Conservation (phyloP, 805 yeast genomes). For the Spathaspora passalidarum region DNA sequence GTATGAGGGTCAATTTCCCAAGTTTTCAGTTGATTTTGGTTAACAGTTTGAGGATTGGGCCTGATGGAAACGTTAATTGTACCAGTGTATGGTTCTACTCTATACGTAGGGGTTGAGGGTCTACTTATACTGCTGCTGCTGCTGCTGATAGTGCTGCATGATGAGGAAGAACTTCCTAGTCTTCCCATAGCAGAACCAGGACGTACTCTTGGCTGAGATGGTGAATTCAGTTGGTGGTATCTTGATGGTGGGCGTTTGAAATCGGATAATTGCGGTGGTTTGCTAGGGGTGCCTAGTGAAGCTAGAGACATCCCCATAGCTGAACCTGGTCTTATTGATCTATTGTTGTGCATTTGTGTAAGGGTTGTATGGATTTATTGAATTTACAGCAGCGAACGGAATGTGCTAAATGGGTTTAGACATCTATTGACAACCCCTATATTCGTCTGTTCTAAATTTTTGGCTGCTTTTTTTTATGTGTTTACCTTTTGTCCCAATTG, state of each 20-base stretch:
- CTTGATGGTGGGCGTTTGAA: conserved; percentile 4
- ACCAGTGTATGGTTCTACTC: conserved; percentile 55
- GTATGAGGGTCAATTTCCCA: conserved; percentile 45
- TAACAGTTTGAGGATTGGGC: conserved; percentile 59
- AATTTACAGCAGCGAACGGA: no score
- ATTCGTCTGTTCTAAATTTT: neutral
- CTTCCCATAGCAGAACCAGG: conserved; percentile 3
- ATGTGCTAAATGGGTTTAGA: no score
- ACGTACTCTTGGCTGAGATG: neutral
- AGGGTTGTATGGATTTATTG: no score
- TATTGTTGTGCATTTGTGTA: no score
- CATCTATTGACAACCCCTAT: no score
- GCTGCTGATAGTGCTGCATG: no score
- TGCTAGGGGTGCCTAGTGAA: neutral
- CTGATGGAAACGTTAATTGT: conserved; percentile 74
- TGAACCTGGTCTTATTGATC: neutral
- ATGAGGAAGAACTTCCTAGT: neutral
- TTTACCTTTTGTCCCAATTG: conserved; percentile 5
- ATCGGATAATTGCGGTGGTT: neutral
- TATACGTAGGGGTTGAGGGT: conserved; percentile 7
- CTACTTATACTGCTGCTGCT: neutral
- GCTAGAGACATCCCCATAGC: neutral
- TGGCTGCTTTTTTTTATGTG: conserved; percentile 1
- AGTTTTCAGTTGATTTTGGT: conserved; percentile 28
- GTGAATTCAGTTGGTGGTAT: neutral